Evolutionary conservation across 768 basidiomycete species (phyloP).

Genomic region (Lentinula detonsa): DNA sequence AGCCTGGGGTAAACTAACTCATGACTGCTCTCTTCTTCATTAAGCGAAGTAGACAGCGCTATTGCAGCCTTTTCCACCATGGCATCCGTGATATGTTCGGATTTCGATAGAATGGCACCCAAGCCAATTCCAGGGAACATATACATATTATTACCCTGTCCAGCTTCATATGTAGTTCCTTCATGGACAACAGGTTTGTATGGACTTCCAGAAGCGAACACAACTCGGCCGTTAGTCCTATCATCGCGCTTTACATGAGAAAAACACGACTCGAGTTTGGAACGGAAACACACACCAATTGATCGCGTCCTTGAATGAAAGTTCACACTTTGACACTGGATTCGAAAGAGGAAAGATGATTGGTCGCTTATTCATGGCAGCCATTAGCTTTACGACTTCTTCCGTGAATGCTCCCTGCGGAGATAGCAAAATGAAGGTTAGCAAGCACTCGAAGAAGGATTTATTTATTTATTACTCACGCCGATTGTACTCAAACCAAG

Average conservation of each 20-base stretch:
- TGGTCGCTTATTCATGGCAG: slow-evolving; percentile 57
- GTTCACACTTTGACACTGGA: slow-evolving; percentile 55
- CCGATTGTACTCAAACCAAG: slow-evolving; percentile 64
- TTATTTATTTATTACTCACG: slow-evolving; percentile 18
- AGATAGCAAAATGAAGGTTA: neutral
- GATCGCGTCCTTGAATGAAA: slow-evolving; percentile 56
- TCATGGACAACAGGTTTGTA: slow-evolving; percentile 48
- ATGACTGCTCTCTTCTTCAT: slow-evolving; percentile 43
- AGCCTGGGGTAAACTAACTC: slow-evolving; percentile 68
- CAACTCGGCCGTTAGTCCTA: slow-evolving; percentile 59
- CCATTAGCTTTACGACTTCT: slow-evolving; percentile 58
- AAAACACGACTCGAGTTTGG: neutral
- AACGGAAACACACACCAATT: slow-evolving; percentile 33
- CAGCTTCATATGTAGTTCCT: slow-evolving; percentile 49
- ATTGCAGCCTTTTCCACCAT: slow-evolving; percentile 68
- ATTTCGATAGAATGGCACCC: slow-evolving; percentile 53
- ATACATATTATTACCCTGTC: slow-evolving; percentile 82
- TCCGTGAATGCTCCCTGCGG: slow-evolving; percentile 52
- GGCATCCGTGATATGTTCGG: slow-evolving; percentile 53
- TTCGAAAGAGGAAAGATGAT: slow-evolving; percentile 82
- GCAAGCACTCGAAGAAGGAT: neutral
- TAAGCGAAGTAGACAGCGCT: slow-evolving; percentile 53
- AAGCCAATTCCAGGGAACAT: slow-evolving; percentile 60
- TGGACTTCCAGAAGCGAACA: slow-evolving; percentile 73
- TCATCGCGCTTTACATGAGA: neutral